phyloP scores from a whole-genome alignment of 2,329 filamentous ascomycete genomes.

The Domatiomyces globalis region DNA sequence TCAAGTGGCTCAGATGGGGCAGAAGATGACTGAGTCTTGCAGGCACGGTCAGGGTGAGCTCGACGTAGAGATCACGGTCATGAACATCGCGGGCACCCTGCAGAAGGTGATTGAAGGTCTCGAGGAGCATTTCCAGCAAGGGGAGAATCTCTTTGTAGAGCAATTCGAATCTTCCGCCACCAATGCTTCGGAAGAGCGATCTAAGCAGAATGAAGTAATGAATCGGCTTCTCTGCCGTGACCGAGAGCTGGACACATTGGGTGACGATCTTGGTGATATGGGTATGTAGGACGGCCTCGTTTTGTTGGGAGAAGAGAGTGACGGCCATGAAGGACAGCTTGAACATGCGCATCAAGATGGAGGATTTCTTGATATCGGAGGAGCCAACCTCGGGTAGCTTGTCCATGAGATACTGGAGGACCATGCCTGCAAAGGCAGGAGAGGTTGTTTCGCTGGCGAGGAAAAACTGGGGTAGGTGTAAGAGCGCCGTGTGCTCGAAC shows the following conservation, averaged over 20 bases:
- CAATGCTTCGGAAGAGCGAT: constrained; percentile 90
- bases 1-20: constrained; percentile 88
- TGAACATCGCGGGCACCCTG: constrained; percentile 78
- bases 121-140: constrained; percentile 88
- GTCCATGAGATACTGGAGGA: constrained; percentile 93
- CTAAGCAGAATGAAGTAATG: constrained; percentile 93
- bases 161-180: constrained; percentile 91
- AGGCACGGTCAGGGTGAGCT: constrained; percentile 89
- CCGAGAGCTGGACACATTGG: constrained; percentile 90
- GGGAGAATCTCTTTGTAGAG: constrained; percentile 97
- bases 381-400: constrained; percentile 90
- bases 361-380: constrained; percentile 79
- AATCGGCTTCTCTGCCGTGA: constrained; percentile 91
- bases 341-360: constrained; percentile 83
- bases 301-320: constrained; percentile 83
- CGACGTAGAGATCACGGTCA: constrained; percentile 91
- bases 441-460: constrained; percentile 97
- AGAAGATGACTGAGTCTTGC: constrained; percentile 86
- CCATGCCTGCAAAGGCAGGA: constrained; percentile 94
- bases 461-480: constrained; percentile 96
- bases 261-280: constrained; percentile 97
- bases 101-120: constrained; percentile 90
- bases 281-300: constrained; percentile 86
- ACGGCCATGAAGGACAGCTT: constrained; percentile 99
- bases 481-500: constrained; percentile 83